Evolutionary conservation across 768 basidiomycete genomes (phyloP), one percentile per base, ranked within the genome.

Genomic region (Tulasnella sp.): DNA sequence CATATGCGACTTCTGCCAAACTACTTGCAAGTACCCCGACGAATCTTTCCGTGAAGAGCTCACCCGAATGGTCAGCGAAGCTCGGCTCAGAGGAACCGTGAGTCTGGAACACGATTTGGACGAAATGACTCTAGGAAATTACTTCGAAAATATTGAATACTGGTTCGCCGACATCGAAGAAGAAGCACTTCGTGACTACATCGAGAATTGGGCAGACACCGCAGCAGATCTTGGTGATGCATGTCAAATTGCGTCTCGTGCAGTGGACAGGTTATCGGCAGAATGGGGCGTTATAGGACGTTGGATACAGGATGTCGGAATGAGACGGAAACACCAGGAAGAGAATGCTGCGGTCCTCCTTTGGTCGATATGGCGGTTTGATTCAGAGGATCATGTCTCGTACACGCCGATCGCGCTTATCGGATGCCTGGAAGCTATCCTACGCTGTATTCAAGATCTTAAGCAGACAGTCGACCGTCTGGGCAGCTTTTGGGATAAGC

Each of bases 201-300:
- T 62, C 12, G 31, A 31, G 9, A 1, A 6, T 34, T 62, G 58
- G 58, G 31, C 27, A 27, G 58, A 62, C 27, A 14, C 1, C 10
- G 58, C 58, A n/a, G n/a, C 5, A 34, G n/a, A 34, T 2, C 18
- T 27, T 10, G 1, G 27, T 10, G 27, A 16, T 34, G 31, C 58
- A 62, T 62, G 58, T 34, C 3, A n/a, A 27, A 27, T 62, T 3
- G 58, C 58, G 14, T 62, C 58, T 4, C 58, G 58, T 14, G 9
- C 58, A 39, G 92, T 93, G 18, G 58, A 62, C 14, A 82, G 75
- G 88, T 86, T 75, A 36, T 80, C 71, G 73, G 58, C n/a, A n/a
- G 58, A 62, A 10, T 62, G 58, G 58, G 8, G n/a, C 14, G 1
- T 34, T 34, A 34, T 34, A 62, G n/a, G n/a, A 34, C 58, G 31